Base-by-base conservation (phyloP, 2,329 filamentous ascomycete species). In the Trichophaea hybrida region DNA sequence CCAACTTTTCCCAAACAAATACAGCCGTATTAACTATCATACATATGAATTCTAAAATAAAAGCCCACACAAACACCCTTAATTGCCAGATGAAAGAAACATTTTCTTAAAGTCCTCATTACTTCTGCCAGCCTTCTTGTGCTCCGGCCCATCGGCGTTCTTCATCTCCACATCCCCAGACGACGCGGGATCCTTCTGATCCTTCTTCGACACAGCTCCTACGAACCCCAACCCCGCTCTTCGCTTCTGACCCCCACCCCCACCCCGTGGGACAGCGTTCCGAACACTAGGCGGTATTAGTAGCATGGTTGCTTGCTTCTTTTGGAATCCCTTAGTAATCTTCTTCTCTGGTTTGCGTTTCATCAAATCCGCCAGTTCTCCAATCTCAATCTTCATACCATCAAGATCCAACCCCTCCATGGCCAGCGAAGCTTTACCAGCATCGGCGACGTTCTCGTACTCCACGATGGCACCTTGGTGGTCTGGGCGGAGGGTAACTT, bases 401-500 rank as follows among this genome's bases (percentile, higher is more conserved):
- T 38, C 77, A 49, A 84, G 77, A 54, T 80, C 76, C 55, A 75
- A 69, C 5, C 79, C 79, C 48, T 81, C 76, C 2, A 85, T 73
- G 32, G 75, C 75, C 6, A 85, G 69, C n/a, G 80, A 76, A 1
- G 85, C 86, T 69, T 80, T 85, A 32, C 90, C 90, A 0, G 86
- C 86, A 38, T 82, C 78, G 1, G 81, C 76, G 1, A 84, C 77
- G 55, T 87, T 81, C 1, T 75, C 75, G 68, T 86, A 96, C 69
- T 97, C 93, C 40, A 97, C 78, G 58, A 91, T 85, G 4, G 90
- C 93, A 10, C 89, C 90, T 60, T 84, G 83, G 63, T 94, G 86
- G 61, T 88, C 81, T 1, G 89, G 88, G 50, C 88, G 83, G 8
- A 96, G 77, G 10, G 85, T 77, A 3, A 97, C 77, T 71, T 90